These are phyloP conservation scores for Geosiphon pyriformis DNA, from an alignment of 192 early-diverging fungal genomes.

Conservation along the genomic window DNA sequence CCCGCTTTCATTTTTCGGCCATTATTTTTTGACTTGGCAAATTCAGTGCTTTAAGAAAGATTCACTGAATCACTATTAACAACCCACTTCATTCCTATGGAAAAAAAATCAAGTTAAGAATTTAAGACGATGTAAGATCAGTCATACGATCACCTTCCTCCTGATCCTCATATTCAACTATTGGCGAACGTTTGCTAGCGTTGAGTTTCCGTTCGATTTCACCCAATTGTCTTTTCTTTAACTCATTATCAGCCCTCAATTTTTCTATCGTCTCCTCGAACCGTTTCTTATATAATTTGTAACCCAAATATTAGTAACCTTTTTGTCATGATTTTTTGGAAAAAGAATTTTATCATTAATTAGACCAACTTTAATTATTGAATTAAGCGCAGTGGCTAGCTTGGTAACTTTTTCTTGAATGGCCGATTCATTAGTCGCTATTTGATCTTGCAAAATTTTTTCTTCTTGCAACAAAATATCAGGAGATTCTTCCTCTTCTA, in stretches of 20 bases:
- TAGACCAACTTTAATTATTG: background rate
- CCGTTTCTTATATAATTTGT: background rate
- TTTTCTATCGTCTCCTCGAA: conserved; percentile 6
- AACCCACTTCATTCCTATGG: no score
- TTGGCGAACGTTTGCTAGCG: background rate
- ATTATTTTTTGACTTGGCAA: no score
- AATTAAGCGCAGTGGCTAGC: background rate
- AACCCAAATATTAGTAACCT: background rate
- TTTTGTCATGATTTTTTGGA: background rate
- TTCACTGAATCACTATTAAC: no score
- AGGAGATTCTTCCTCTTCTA: background rate
- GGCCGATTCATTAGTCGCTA: background rate
- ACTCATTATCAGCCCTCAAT: background rate
- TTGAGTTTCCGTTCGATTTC: background rate
- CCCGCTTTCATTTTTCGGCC: no score
- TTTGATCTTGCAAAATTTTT: background rate
- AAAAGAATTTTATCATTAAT: background rate
- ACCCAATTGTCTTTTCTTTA: background rate
- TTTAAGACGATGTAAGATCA: no score
- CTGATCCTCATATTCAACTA: background rate
- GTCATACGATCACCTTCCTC: background rate
- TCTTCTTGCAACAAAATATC: background rate
- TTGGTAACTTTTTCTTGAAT: background rate
- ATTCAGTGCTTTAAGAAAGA: no score
- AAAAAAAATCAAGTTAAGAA: no score